Evolutionary conservation across 306 rosid genomes (phyloP).

Genomic region (Acacia crassicarpa): DNA sequence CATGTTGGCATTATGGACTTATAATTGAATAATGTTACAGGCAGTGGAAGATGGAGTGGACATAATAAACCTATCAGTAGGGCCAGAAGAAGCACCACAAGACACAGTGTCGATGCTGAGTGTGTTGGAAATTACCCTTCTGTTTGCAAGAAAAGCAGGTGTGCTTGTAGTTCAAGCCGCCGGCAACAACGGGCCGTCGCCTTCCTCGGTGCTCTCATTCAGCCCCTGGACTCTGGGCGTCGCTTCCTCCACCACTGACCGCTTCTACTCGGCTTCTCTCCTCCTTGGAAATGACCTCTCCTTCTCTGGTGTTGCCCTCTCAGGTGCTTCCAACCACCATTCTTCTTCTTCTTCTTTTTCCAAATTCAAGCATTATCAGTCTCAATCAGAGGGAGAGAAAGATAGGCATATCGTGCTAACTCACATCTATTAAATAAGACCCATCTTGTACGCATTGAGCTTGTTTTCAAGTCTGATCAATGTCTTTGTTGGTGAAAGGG

Average conservation of each 20-base stretch:
- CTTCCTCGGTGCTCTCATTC: slow-evolving; percentile 64
- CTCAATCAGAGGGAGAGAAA: too few relatives aligned
- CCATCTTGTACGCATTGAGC: too few relatives aligned
- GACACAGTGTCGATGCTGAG: slow-evolving; percentile 60
- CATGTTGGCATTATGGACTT: neutral
- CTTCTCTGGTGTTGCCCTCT: slow-evolving; percentile 56
- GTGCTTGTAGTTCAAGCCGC: slow-evolving; percentile 82
- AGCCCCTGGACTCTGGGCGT: slow-evolving; percentile 83
- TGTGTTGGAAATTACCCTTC: slow-evolving; percentile 54
- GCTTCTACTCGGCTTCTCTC: slow-evolving; percentile 55
- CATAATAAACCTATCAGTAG: slow-evolving; percentile 68
- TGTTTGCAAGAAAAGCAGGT: slow-evolving; percentile 78
- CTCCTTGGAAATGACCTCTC: slow-evolving; percentile 64
- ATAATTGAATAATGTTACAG: slow-evolving; percentile 27
- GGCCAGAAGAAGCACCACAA: slow-evolving; percentile 70
- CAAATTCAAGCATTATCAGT: too few relatives aligned
- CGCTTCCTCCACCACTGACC: slow-evolving; percentile 67
- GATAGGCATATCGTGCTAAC: too few relatives aligned
- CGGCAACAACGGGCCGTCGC: slow-evolving; percentile 73
- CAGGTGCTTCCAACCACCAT: slow-evolving; percentile 29
- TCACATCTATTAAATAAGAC: too few relatives aligned
- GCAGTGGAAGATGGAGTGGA: slow-evolving; percentile 81
- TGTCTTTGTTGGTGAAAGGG: too few relatives aligned
- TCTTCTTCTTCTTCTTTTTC: too few relatives aligned
- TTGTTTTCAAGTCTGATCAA: too few relatives aligned